Percentiles rank a stretch among this genome's conserved stretches.
Conservation (phyloP, 345 rosid genomes). For the Schrenkiella parvula region DNA sequence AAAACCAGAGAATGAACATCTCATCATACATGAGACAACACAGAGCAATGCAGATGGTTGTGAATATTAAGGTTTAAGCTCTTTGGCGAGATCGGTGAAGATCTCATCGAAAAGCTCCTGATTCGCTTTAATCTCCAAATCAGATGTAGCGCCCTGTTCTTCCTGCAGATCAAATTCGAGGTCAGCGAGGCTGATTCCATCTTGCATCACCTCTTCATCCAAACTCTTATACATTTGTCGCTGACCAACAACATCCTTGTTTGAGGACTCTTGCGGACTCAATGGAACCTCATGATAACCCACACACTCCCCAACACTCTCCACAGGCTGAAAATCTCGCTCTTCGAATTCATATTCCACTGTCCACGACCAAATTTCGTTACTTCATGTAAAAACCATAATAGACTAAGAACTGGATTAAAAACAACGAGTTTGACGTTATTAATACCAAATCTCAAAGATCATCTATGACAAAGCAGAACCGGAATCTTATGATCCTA, state of each 20-base stretch:
- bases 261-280: conserved; percentile 24
- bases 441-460: not conserved
- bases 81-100: not conserved
- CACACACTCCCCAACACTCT: not conserved
- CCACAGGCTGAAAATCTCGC: not conserved
- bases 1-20: not conserved
- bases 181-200: conserved; percentile 15
- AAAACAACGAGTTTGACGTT: not conserved
- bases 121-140: not conserved
- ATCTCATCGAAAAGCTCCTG: not conserved
- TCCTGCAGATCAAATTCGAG: conserved; percentile 10
- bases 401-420: not conserved
- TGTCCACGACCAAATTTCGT: conserved; percentile 5
- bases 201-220: not conserved
- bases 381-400: not conserved
- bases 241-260: not conserved
- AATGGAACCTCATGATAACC: not conserved
- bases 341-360: not conserved
- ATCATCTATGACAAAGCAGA: not conserved
- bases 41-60: not conserved
- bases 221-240: not conserved
- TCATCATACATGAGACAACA: not conserved
- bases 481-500: not conserved
- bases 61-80: not conserved
- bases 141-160: not conserved